phyloP scores from a whole-genome alignment of 192 early-diverging fungal species.

The Linnemannia zychae region DNA sequence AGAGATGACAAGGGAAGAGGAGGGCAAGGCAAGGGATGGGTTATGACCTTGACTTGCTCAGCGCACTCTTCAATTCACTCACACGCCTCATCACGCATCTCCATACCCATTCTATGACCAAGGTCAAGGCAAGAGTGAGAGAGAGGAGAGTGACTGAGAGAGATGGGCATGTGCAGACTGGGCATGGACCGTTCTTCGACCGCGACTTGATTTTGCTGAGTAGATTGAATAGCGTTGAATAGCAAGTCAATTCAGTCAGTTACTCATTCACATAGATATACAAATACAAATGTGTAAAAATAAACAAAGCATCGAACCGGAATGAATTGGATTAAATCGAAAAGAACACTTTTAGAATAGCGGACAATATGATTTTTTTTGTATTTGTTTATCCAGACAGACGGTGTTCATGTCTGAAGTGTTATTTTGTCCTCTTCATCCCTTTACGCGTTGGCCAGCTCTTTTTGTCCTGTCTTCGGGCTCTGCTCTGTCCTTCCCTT shows the following conservation, averaged over 20 bases:
- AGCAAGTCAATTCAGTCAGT: too few species aligned
- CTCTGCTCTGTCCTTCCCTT: too few species aligned
- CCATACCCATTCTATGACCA: too few species aligned
- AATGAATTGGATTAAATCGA: conserved; percentile 6
- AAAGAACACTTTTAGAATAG: neutral
- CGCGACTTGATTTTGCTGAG: neutral
- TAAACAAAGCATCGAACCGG: neutral
- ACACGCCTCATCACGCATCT: too few species aligned
- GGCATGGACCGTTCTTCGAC: neutral
- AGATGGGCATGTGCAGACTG: neutral
- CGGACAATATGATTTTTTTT: neutral
- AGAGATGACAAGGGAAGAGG: too few species aligned
- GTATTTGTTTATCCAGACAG: too few species aligned
- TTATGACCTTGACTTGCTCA: too few species aligned
- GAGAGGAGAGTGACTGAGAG: neutral
- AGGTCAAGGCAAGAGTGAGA: neutral
- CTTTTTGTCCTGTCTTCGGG: neutral
- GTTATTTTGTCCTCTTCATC: neutral
- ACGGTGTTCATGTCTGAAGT: too few species aligned
- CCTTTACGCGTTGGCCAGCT: neutral
- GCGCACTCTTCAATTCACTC: too few species aligned
- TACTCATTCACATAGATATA: too few species aligned
- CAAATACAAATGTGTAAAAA: neutral
- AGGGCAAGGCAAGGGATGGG: neutral
- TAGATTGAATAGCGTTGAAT: neutral